Conservation (phyloP, 306 rosid species). For the Acacia acuminata region DNA sequence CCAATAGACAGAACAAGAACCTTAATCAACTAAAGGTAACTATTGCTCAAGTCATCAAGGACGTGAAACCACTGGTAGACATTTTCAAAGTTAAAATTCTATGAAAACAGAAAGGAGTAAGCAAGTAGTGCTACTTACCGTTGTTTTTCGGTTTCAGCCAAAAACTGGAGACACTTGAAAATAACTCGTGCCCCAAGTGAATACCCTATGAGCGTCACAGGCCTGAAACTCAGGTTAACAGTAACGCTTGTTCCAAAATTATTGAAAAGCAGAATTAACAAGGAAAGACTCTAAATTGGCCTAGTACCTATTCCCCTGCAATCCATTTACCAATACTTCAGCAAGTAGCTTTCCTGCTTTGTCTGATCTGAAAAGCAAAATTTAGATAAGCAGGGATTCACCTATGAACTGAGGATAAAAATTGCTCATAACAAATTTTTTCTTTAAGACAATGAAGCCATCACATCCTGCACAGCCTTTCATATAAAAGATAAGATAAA, state of each 20-base stretch:
- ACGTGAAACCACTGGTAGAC: background rate
- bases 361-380: slow-evolving; percentile 50
- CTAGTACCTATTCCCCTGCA: slow-evolving; percentile 63
- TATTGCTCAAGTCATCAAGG: slow-evolving; percentile 11
- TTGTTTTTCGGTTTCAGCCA: slow-evolving; percentile 55
- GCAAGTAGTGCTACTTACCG: slow-evolving; percentile 39
- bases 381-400: slow-evolving; percentile 16
- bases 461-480: background rate
- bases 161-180: slow-evolving; percentile 64
- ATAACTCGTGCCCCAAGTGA: slow-evolving; percentile 70
- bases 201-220: slow-evolving; percentile 65
- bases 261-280: slow-evolving; percentile 14
- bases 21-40: slow-evolving; percentile 12
- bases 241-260: slow-evolving; percentile 7
- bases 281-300: slow-evolving; percentile 21
- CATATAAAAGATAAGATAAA: background rate
- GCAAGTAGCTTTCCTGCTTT: slow-evolving; percentile 74
- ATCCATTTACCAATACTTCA: slow-evolving; percentile 50
- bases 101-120: background rate
- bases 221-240: slow-evolving; percentile 48
- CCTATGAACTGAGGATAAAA: slow-evolving; percentile 14
- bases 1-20: slow-evolving; percentile 28
- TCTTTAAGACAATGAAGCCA: slow-evolving; percentile 3
- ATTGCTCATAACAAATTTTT: background rate
- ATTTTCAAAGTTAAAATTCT: slow-evolving; percentile 9